phyloP scores from a whole-genome alignment of 1,284 basidiomycete species.

The Irpex sp. region DNA sequence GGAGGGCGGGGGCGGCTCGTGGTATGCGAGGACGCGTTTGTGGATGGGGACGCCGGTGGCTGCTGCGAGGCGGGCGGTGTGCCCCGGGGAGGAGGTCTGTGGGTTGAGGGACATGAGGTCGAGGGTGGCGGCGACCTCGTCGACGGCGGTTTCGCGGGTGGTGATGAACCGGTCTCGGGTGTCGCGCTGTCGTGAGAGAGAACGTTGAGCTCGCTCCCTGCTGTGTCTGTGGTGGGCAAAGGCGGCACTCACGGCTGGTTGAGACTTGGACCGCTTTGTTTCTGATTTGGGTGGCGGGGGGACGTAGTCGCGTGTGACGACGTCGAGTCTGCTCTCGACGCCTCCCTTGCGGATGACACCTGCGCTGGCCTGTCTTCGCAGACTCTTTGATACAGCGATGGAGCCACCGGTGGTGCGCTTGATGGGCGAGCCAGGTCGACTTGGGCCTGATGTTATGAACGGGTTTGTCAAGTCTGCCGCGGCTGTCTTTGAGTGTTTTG shows the following conservation, averaged over 20 bases:
- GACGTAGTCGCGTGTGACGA: conserved; percentile 59
- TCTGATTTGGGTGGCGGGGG: conserved; percentile 50
- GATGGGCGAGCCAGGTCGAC: conserved; percentile 58
- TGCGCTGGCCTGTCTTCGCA: conserved; percentile 57
- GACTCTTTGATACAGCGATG: conserved; percentile 48
- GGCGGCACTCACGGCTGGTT: conserved; percentile 45
- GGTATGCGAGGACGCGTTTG: conserved; percentile 73
- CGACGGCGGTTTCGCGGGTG: conserved; percentile 48
- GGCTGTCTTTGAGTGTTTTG: conserved; percentile 28
- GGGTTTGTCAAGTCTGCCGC: conserved; percentile 44
- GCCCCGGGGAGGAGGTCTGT: conserved; percentile 62
- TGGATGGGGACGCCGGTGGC: conserved; percentile 73
- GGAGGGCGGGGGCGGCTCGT: conserved; percentile 69
- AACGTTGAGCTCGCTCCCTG: neutral
- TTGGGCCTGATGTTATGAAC: conserved; percentile 40
- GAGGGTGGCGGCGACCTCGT: conserved; percentile 57
- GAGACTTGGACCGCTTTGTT: conserved; percentile 69
- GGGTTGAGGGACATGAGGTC: conserved; percentile 61
- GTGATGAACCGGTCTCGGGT: conserved; percentile 74
- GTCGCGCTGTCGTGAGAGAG: conserved; percentile 30
- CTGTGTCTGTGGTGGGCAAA: neutral
- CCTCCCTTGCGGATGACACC: conserved; percentile 74
- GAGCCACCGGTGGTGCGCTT: conserved; percentile 50
- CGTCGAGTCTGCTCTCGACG: conserved; percentile 69
- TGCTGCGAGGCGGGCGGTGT: conserved; percentile 70